Evolutionary conservation across 345 rosid species (phyloP), one percentile per base, ranked within the genome.

Genomic region (Lumnitzera racemosa): DNA sequence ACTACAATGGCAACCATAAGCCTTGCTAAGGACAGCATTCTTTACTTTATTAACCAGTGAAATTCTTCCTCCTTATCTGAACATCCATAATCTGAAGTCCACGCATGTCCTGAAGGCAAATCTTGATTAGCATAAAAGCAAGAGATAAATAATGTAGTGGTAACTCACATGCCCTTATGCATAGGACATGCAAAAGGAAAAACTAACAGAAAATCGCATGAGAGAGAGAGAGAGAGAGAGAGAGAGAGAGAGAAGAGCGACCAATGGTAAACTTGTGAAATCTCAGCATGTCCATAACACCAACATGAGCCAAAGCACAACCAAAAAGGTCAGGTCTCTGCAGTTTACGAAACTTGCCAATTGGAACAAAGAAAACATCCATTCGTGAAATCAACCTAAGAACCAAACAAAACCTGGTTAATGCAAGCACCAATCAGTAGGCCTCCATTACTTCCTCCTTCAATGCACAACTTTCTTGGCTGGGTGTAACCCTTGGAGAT

Each of bases 321-420:
- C 99, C 97, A 58, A 90, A 94, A 51, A 94, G 96, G 62, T 94
- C 99, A 12, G 97, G 99, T 76, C 96, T 86, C 99, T 92, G 83
- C 61, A 57, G 55, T 31, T 16, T 3, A 57, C 36, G 10, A 1
- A 49, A 6, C 51, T 36, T 36, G 43, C 7, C 10, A 36, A 36
- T 36, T 9, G 7, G 43, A 36, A 36, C 7, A 7, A 36, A 36
- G 43, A 36, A 36, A 7, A 36, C 43, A 36, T 36, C 43, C 43
- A 36, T 7, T 36, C 43, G 7, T 1, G 43, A 5, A 36, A 36
- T 7, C 9, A 36, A 67, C 56, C 15, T 24, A 67, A 60, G 20
- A 47, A 53, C 49, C 62, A 51, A 24, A 6, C 12, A 53, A 3
- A 17, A 92, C 98, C 96, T 90, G 95, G 80, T 94, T 94, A 63